Evolutionary conservation across 208 protist species (phyloP), one percentile per base, ranked within the genome.

Genomic region (Crithidia mellificae): DNA sequence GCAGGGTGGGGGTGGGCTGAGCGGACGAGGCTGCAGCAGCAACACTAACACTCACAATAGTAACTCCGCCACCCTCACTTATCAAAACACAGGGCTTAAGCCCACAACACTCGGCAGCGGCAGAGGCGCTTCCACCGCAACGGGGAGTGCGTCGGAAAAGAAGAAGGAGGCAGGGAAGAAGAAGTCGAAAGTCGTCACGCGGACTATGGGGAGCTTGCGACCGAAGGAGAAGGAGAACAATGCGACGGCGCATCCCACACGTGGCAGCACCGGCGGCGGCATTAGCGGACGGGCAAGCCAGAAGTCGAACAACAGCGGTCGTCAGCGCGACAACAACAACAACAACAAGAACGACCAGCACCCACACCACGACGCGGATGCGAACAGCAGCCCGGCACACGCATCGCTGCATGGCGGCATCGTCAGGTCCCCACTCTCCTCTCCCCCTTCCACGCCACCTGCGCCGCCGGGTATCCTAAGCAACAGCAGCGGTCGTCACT

Each of bases 211-310:
- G 5, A 25, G 27, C 14, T 24, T 63, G 43, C 41, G 25, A n/a
- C 41, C 15, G 19, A 63, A 24, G 56, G 56, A 51, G 5, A 63
- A 20, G 56, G 56, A 38, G 19, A 36, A n/a, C n/a, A n/a, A n/a
- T n/a, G n/a, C n/a, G n/a, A n/a, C n/a, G n/a, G n/a, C n/a, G n/a
- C n/a, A n/a, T n/a, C n/a, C n/a, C n/a, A n/a, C n/a, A n/a, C 0
- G 6, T 20, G 22, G 24, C 38, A 2, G 55, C 22, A 2, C 2
- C 55, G 2, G 6, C 55, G 11, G 43, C 19, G 43, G 17, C 24
- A 34, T 11, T 15, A 34, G 38, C 27, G 39, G 34, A 3, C n/a
- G 56, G 3, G 7, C n/a, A 15, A 63, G 56, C n/a, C 38, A 14
- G 6, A 19, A 9, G 36, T 6, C 12, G 36, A 41, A 12, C 12